These are phyloP conservation scores for Crucihimalaya himalaica DNA, from an alignment of 345 rosid species.

Conservation along the genomic window DNA sequence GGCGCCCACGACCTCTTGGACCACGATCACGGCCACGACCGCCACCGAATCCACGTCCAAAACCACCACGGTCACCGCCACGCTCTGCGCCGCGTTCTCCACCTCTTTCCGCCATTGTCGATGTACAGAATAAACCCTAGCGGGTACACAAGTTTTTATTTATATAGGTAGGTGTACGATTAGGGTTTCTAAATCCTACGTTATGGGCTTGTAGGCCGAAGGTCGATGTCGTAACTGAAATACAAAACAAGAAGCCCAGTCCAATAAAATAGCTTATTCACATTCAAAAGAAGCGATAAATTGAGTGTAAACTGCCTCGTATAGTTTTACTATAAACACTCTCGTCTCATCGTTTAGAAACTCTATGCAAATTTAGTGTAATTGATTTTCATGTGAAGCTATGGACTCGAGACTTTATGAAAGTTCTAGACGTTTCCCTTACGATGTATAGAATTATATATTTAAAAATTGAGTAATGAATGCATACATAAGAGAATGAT, in stretches of 20 bases:
- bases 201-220: slow-evolving; percentile 8
- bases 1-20: slow-evolving; percentile 51
- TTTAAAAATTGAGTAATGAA: neutral
- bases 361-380: too few species aligned
- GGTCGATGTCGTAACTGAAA: neutral
- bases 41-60: slow-evolving; percentile 59
- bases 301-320: too few species aligned
- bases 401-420: too few species aligned
- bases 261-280: neutral
- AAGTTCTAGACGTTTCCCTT: too few species aligned
- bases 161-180: neutral
- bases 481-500: neutral
- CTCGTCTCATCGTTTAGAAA: too few species aligned
- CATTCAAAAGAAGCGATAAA: too few species aligned
- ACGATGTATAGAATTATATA: too few species aligned
- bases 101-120: slow-evolving; percentile 68
- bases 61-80: slow-evolving; percentile 59
- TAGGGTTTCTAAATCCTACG: neutral
- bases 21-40: slow-evolving; percentile 35
- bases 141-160: neutral
- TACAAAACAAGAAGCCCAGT: neutral
- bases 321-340: too few species aligned
- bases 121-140: neutral
- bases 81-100: slow-evolving; percentile 39
- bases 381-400: too few species aligned